Evolutionary conservation across 306 rosid species (phyloP).

Genomic region (Dicorynia guianensis): DNA sequence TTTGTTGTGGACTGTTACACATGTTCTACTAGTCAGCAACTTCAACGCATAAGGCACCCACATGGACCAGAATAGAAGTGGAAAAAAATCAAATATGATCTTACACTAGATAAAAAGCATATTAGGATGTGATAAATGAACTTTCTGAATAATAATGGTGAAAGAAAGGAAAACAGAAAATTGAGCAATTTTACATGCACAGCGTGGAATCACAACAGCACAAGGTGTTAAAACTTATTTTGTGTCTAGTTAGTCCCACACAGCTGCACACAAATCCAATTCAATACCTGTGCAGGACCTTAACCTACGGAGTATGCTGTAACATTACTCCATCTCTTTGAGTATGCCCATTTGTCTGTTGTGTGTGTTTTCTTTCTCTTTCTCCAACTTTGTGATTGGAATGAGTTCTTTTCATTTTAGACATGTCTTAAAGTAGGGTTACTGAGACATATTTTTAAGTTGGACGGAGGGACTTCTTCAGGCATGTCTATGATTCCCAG

Average conservation of each 20-base stretch:
- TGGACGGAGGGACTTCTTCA: not conserved
- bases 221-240: too few species aligned
- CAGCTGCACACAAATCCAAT: too few species aligned
- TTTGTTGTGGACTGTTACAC: too few species aligned
- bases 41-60: too few species aligned
- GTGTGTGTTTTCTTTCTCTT: not conserved
- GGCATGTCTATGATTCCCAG: constrained; percentile 19
- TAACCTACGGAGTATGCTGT: too few species aligned
- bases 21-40: too few species aligned
- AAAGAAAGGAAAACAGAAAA: too few species aligned
- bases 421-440: not conserved
- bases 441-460: constrained; percentile 13
- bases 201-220: too few species aligned
- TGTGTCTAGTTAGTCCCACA: too few species aligned
- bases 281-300: too few species aligned
- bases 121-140: not conserved
- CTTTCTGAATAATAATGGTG: too few species aligned
- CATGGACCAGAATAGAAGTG: not conserved
- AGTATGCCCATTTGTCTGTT: not conserved
- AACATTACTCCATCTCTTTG: not conserved
- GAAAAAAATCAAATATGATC: not conserved
- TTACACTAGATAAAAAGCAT: constrained; percentile 18
- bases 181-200: too few species aligned
- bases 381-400: not conserved
- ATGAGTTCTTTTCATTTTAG: constrained; percentile 14